phyloP scores from a whole-genome alignment of 2,329 filamentous ascomycete species.

The Cladophialophora immunda region DNA sequence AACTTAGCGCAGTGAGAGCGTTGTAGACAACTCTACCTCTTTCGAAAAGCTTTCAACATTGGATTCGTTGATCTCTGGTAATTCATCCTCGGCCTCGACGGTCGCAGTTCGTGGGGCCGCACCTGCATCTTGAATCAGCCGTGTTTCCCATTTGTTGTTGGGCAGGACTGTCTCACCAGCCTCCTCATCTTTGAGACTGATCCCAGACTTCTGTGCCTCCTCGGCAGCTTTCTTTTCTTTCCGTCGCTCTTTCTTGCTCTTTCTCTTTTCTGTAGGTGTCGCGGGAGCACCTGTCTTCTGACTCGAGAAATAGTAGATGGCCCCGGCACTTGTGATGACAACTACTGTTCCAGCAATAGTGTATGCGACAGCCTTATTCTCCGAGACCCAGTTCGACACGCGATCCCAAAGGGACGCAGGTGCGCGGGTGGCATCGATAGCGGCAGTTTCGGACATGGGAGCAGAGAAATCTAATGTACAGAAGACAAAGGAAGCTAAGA shows the following conservation, averaged over 20 bases:
- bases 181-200: conserved; percentile 45
- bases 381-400: conserved; percentile 87
- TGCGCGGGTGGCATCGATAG: conserved; percentile 36
- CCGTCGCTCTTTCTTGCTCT: conserved; percentile 89
- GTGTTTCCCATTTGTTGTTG: not conserved
- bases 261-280: conserved; percentile 64
- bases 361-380: conserved; percentile 95
- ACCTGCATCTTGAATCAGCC: conserved; percentile 25
- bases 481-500: conserved; percentile 8
- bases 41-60: conserved; percentile 56
- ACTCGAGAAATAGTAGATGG: conserved; percentile 85
- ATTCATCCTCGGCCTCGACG: conserved; percentile 64
- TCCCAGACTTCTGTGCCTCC: conserved; percentile 56
- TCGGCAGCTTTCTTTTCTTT: conserved; percentile 79
- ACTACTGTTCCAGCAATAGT: conserved; percentile 94
- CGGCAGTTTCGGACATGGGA: conserved; percentile 33
- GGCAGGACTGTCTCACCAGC: conserved; percentile 41
- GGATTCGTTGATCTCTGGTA: conserved; percentile 70
- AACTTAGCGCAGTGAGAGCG: not conserved
- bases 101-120: conserved; percentile 36
- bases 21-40: conserved; percentile 49
- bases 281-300: conserved; percentile 50
- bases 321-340: conserved; percentile 88
- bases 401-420: conserved; percentile 86
- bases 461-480: conserved; percentile 22